These are phyloP conservation scores for Ophiostoma perfectum DNA, from an alignment of 2,329 filamentous ascomycete genomes.

Conservation along the genomic window DNA sequence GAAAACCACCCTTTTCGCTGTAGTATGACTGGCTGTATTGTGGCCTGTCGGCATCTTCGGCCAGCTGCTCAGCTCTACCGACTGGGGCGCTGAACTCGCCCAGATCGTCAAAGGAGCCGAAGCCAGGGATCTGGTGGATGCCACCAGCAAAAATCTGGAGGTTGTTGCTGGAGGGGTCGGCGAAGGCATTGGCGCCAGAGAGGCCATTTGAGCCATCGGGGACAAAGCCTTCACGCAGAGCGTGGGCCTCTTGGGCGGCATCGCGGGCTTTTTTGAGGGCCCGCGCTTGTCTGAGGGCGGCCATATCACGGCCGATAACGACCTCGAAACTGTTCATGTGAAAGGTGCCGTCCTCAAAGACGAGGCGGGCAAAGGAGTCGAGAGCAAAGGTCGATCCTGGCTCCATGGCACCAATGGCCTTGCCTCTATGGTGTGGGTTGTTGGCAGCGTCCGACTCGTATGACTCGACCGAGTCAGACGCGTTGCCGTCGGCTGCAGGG, in stretches of 20 bases:
- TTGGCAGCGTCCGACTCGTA: slow-evolving; percentile 4
- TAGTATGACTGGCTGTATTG: slow-evolving; percentile 61
- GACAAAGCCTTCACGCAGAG: not conserved
- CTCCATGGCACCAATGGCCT: slow-evolving; percentile 2
- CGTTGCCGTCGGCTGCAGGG: slow-evolving; percentile 3
- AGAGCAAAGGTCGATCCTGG: slow-evolving; percentile 28
- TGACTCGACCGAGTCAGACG: slow-evolving; percentile 10
- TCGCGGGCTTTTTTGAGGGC: slow-evolving; percentile 38
- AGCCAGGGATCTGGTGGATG: slow-evolving; percentile 9
- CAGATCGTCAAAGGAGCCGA: not conserved
- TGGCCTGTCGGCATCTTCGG: slow-evolving; percentile 28
- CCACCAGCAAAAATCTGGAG: slow-evolving; percentile 1
- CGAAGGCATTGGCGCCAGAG: slow-evolving; percentile 40
- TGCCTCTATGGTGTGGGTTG: not conserved
- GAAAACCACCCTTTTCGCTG: slow-evolving; percentile 64
- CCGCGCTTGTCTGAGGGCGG: slow-evolving; percentile 51
- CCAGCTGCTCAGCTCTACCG: slow-evolving; percentile 37
- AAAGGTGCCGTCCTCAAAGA: slow-evolving; percentile 70
- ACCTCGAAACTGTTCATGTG: slow-evolving; percentile 72
- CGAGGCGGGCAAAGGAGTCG: slow-evolving; percentile 56
- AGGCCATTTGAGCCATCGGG: slow-evolving; percentile 39
- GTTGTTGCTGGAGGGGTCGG: not conserved
- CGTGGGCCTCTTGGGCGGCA: not conserved
- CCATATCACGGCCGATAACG: slow-evolving; percentile 65
- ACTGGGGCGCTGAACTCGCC: not conserved